Evolutionary conservation across 768 basidiomycete species (phyloP), one percentile per base, ranked within the genome.

Genomic region (Coprinellus micaceus): DNA sequence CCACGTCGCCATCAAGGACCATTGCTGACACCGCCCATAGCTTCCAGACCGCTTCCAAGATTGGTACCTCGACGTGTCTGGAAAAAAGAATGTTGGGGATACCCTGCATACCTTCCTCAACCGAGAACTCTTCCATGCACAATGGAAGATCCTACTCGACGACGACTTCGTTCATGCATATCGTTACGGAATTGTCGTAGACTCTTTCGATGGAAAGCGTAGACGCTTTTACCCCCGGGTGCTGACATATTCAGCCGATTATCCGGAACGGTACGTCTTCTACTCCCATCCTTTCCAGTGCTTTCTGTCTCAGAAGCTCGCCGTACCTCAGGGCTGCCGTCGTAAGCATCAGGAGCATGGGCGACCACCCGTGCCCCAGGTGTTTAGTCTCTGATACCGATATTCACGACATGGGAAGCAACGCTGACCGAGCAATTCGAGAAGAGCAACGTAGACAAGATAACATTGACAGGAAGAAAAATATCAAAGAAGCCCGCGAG

Each of bases 181-280:
- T 19, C n/a, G 25, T 7, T 37, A 55, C 47, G 45, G 54, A 9
- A 30, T 48, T 21, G 54, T 55, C 10, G 26, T 55, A 15, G 33
- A 36, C 3, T 55, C 45, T 29, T 37, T 48, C 24, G 55, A 57
- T 29, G 37, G 48, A 7, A 3, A 26, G 15, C 28, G 37, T 17
- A 9, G 55, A 13, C 37, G 25, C 3, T 48, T 57, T 10, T 57
- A 50, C 43, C 55, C 55, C 19, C 24, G 47, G 5, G 51, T 57
- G 12, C 41, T 57, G 24, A 57, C 47, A 25, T 57, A 57, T 26
- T 57, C 55, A n/a, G 54, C 54, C 7, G 45, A 55, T 48, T 55
- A 55, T 25, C 54, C 52, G 1, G 39, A 53, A 22, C 40, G 40
- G 52, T 53, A n/a, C 21, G 52, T 43, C 40, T 43, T 19, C 40